These are phyloP conservation scores for Teunomyces funiuensis DNA, from an alignment of 805 yeast genomes.

Conservation along the genomic window DNA sequence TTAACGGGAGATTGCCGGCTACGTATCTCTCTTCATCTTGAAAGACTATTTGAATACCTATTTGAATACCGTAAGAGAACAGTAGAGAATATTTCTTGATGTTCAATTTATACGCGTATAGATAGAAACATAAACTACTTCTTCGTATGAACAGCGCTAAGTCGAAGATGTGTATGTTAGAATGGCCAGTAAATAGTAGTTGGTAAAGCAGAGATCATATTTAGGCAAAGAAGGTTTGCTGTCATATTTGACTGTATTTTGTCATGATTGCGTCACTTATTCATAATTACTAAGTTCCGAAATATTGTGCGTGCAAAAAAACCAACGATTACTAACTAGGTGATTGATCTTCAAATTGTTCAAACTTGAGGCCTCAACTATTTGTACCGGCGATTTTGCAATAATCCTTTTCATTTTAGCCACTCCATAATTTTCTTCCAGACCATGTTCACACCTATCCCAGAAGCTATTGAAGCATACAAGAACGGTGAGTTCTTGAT, in stretches of 20 bases:
- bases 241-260: neutral
- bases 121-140: no score
- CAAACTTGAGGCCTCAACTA: neutral
- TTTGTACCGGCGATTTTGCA: neutral
- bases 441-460: slow-evolving; percentile 9
- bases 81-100: no score
- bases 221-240: neutral
- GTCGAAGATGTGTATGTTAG: no score
- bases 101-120: no score
- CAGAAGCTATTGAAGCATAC: slow-evolving; percentile 18
- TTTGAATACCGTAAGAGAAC: no score
- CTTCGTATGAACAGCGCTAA: no score
- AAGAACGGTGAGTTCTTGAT: slow-evolving; percentile 77
- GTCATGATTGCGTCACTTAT: neutral
- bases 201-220: neutral
- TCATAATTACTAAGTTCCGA: neutral
- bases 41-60: no score
- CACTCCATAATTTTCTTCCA: neutral
- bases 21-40: no score
- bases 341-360: neutral
- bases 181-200: no score
- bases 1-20: no score
- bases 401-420: neutral
- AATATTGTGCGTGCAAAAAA: neutral
- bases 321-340: neutral